Evolutionary conservation across 2,329 filamentous ascomycete species (phyloP).

Genomic region (Talaromyces sp.): DNA sequence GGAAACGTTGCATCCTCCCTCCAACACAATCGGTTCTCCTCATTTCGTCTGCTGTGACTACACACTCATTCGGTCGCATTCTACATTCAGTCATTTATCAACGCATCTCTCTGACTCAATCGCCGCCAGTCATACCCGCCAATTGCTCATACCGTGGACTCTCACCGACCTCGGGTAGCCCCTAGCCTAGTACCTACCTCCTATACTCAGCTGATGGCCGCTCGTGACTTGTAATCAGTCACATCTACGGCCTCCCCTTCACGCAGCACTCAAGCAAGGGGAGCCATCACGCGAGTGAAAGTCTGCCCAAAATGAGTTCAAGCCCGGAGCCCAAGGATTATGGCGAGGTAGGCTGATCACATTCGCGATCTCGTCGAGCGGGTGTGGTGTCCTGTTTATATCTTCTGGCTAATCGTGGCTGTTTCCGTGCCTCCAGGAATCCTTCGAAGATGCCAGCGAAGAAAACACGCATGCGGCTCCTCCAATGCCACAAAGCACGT

Average conservation of each 20-base stretch:
- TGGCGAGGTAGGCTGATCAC: conserved; percentile 35
- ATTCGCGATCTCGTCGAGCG: conserved; percentile 12
- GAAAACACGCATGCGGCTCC: conserved; percentile 25
- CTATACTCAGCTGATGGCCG: conserved; percentile 16
- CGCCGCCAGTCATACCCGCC: not conserved
- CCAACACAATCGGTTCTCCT: not conserved
- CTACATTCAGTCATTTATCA: not conserved
- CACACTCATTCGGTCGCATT: not conserved
- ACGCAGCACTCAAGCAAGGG: conserved; percentile 16
- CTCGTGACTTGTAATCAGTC: conserved; percentile 11
- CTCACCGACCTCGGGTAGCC: conserved; percentile 9
- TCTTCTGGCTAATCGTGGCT: conserved; percentile 6
- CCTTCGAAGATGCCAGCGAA: conserved; percentile 75
- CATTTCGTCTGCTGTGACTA: not conserved
- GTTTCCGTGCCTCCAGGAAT: conserved; percentile 53
- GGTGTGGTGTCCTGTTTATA: not conserved
- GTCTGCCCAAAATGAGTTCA: conserved; percentile 32
- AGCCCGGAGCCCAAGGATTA: conserved; percentile 41
- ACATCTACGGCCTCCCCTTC: conserved; percentile 10
- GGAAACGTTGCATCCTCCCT: conserved; percentile 3
- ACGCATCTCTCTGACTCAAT: not conserved
- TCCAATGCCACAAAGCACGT: conserved; percentile 41
- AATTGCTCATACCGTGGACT: conserved; percentile 1
- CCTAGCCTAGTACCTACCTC: conserved; percentile 11
- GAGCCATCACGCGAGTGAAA: conserved; percentile 4